A percentile compares a stretch with the other conserved stretches of the same genome.
These are phyloP conservation scores for Fusarium sp. DNA, from an alignment of 2,329 filamentous ascomycete species.

Conservation along the genomic window DNA sequence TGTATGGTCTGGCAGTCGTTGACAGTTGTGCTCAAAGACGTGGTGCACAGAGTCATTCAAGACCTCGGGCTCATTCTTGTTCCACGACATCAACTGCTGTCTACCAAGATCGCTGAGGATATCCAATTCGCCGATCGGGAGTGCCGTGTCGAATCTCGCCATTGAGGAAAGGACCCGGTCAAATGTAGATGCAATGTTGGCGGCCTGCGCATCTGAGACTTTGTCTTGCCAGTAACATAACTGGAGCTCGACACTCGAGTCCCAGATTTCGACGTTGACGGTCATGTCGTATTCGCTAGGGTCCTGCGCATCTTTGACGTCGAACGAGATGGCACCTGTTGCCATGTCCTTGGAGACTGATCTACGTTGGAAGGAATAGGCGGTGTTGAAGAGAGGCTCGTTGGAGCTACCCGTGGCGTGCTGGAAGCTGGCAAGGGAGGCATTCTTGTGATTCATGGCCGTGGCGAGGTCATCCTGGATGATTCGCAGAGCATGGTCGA, in stretches of 20 bases:
- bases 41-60: slow-evolving; percentile 53
- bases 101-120: slow-evolving; percentile 13
- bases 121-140: slow-evolving; percentile 34
- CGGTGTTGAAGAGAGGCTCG: slow-evolving; percentile 35
- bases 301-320: slow-evolving; percentile 21
- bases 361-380: slow-evolving; percentile 36
- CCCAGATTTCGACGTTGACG: slow-evolving; percentile 38
- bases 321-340: slow-evolving; percentile 18
- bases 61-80: slow-evolving; percentile 9
- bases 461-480: slow-evolving; percentile 5
- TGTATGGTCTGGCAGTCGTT: slow-evolving; percentile 40
- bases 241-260: slow-evolving; percentile 29
- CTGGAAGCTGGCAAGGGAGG: slow-evolving; percentile 19
- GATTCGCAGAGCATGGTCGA: neutral
- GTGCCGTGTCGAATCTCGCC: neutral
- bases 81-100: slow-evolving; percentile 43
- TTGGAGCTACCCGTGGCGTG: neutral
- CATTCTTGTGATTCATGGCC: slow-evolving; percentile 17
- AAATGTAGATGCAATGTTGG: slow-evolving; percentile 32
- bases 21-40: slow-evolving; percentile 51
- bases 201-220: slow-evolving; percentile 30
- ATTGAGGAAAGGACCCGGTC: slow-evolving; percentile 29
- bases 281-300: slow-evolving; percentile 39
- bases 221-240: slow-evolving; percentile 41
- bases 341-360: slow-evolving; percentile 27